Percentiles rank a stretch among this genome's conserved stretches.
Evolutionary conservation across 78 protist species (phyloP).

Genomic region (Anaeramoeba flamelloides): DNA sequence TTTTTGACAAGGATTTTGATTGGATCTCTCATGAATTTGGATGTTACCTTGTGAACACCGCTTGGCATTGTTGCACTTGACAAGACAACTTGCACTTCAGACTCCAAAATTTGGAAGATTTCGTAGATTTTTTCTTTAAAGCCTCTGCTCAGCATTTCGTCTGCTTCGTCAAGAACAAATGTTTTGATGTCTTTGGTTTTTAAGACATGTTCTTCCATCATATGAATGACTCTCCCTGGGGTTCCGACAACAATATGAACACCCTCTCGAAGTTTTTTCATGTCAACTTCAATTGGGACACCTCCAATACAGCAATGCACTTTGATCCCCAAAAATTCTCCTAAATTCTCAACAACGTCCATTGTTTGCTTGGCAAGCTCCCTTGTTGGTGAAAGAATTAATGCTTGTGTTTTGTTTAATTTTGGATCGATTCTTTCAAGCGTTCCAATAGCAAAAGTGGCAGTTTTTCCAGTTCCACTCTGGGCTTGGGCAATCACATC

Average conservation of each 20-base stretch:
- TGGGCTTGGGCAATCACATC: slow-evolving; percentile 97
- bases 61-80: slow-evolving; percentile 95
- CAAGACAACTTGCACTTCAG: slow-evolving; percentile 75
- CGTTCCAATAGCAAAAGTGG: slow-evolving; percentile 56
- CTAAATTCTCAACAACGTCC: slow-evolving; percentile 79
- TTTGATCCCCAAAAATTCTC: slow-evolving; percentile 63
- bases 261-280: slow-evolving; percentile 43
- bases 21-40: slow-evolving; percentile 90
- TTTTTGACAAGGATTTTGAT: slow-evolving; percentile 45
- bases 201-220: slow-evolving; percentile 68
- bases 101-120: slow-evolving; percentile 76
- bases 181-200: slow-evolving; percentile 38
- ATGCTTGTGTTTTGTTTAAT: slow-evolving; percentile 5
- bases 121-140: slow-evolving; percentile 97
- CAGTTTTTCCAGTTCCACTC: slow-evolving; percentile 88
- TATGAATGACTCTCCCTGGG: slow-evolving; percentile 97
- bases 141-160: slow-evolving; percentile 96
- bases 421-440: slow-evolving; percentile 29
- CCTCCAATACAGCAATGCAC: slow-evolving; percentile 94
- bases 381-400: slow-evolving; percentile 92
- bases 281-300: slow-evolving; percentile 72
- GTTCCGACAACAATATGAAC: slow-evolving; percentile 96
- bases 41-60: slow-evolving; percentile 81
- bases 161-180: slow-evolving; percentile 97
- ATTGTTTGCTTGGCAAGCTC: slow-evolving; percentile 95